Evolutionary conservation across 352 stramenopile genomes (phyloP), one percentile per base, ranked within the genome.

Genomic region (Globisporangium middletonii): DNA sequence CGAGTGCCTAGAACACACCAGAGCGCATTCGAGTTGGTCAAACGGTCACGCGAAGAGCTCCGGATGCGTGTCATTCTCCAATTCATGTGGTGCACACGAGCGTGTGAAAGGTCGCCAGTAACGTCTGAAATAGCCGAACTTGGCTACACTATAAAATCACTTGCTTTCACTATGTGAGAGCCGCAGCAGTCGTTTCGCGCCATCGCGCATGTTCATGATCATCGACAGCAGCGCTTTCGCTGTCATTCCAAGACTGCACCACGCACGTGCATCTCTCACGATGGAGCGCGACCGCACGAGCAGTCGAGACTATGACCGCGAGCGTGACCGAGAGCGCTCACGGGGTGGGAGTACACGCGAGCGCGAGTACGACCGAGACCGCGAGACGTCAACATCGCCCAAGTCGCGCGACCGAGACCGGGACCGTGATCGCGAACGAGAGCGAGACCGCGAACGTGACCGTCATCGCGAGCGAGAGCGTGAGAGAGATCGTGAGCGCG

Each of bases 391-490:
- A 51, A 60, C 55, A 13, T 60, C 55, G 8, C 55, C 35, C 4
- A 60, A 60, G 28, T 27, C 30, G 11, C 55, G 62, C 2, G 72
- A 69, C 11, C 62, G 72, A 11, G 67, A 68, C 2, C 50, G 69
- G n/a, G 70, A 79, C 8, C 62, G 71, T 19, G 49, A 64, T 9
- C 53, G 63, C 0, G 60, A 82, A 33, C 67, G 69, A 2, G 60
- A 80, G 4, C 59, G 64, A n/a, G 74, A 86, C 6, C 55, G 65
- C 1, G 62, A 77, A 2, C 57, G 65, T 2, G 58, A 65, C 6
- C 61, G 64, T 3, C 59, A 65, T 23, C 62, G 64, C 26, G 49
- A 64, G 3, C 47, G 55, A 15, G 70, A 78, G n/a, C 55, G 55
- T 0, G 69, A 74, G 12, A 46, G 50, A 13, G 59, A 78, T 13